Evolutionary conservation across 352 stramenopile genomes (phyloP).

Genomic region (Thalassiosira mediterranea): DNA sequence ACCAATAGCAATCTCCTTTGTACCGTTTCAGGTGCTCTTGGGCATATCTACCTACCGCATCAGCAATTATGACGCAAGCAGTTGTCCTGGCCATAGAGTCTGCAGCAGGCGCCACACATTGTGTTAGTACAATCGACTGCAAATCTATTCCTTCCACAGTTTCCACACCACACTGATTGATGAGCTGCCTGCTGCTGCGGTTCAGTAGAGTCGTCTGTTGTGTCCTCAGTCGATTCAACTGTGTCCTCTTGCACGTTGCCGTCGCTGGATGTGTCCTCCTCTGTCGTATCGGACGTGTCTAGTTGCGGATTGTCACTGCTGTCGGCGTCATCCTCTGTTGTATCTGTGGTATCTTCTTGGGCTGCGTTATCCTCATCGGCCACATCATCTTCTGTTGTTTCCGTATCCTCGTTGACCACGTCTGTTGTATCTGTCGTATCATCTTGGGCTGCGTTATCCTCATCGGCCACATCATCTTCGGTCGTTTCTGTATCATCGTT

Average conservation of each 20-base stretch:
- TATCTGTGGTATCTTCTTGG: conserved; percentile 11
- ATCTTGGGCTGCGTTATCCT: conserved; percentile 4
- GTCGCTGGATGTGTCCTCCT: not conserved
- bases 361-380: conserved; percentile 8
- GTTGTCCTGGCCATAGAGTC: conserved; percentile 37
- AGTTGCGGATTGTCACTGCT: too few relatives aligned
- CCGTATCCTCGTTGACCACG: conserved; percentile 8
- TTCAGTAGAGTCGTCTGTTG: conserved; percentile 10
- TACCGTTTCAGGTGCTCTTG: too few relatives aligned
- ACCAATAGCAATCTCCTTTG: too few relatives aligned
- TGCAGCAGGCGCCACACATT: conserved; percentile 54
- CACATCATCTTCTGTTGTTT: conserved; percentile 27
- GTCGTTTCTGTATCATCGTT: conserved; percentile 1
- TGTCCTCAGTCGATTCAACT: conserved; percentile 20
- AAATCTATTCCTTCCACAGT: conserved; percentile 35
- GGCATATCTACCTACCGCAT: not conserved
- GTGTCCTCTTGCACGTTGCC: conserved; percentile 1
- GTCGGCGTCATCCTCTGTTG: not conserved
- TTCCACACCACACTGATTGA: conserved; percentile 8
- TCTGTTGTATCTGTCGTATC: conserved; percentile 16
- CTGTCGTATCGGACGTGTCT: conserved; percentile 5
- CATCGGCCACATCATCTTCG: conserved; percentile 9
- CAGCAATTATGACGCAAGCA: conserved; percentile 49
- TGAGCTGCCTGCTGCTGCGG: conserved; percentile 3
- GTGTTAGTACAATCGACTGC: conserved; percentile 56